Evolutionary conservation across 75 land plant genomes (phyloP).

Genomic region (Ceratopteris richardii): DNA sequence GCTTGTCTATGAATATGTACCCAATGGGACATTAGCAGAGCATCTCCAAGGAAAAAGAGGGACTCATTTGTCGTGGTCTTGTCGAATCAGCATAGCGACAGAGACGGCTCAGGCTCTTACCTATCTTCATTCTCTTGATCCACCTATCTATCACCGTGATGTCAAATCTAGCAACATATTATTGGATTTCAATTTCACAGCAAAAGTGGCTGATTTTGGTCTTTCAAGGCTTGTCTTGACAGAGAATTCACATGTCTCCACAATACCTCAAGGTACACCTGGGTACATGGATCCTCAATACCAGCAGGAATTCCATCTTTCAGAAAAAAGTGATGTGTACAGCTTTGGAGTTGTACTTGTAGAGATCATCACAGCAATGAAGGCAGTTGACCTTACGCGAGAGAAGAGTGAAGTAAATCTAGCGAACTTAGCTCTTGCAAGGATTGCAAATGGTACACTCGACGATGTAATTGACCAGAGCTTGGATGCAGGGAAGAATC

Average conservation of each 20-base stretch:
- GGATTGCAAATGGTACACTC: slow-evolving; percentile 34
- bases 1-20: slow-evolving; percentile 59
- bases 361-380: slow-evolving; percentile 52
- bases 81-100: slow-evolving; percentile 42
- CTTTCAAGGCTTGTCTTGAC: slow-evolving; percentile 40
- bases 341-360: slow-evolving; percentile 73
- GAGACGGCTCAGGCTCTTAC: slow-evolving; percentile 63
- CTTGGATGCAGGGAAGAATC: slow-evolving; percentile 16
- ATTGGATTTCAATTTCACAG: slow-evolving; percentile 27
- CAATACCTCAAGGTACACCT: slow-evolving; percentile 64
- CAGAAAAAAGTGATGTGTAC: slow-evolving; percentile 72
- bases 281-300: slow-evolving; percentile 80
- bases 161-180: slow-evolving; percentile 52
- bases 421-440: slow-evolving; percentile 43
- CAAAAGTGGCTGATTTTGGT: slow-evolving; percentile 66
- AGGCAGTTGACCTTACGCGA: slow-evolving; percentile 50
- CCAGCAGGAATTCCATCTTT: slow-evolving; percentile 58
- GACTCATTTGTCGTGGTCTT: slow-evolving; percentile 38
- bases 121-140: slow-evolving; percentile 46
- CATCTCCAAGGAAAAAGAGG: slow-evolving; percentile 37
- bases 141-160: slow-evolving; percentile 49
- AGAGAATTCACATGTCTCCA: slow-evolving; percentile 47
- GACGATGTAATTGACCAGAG: slow-evolving; percentile 47
- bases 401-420: slow-evolving; percentile 43
- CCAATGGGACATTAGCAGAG: slow-evolving; percentile 58